Conservation (phyloP, 75 land plant species). For the Picea sitchensis region DNA sequence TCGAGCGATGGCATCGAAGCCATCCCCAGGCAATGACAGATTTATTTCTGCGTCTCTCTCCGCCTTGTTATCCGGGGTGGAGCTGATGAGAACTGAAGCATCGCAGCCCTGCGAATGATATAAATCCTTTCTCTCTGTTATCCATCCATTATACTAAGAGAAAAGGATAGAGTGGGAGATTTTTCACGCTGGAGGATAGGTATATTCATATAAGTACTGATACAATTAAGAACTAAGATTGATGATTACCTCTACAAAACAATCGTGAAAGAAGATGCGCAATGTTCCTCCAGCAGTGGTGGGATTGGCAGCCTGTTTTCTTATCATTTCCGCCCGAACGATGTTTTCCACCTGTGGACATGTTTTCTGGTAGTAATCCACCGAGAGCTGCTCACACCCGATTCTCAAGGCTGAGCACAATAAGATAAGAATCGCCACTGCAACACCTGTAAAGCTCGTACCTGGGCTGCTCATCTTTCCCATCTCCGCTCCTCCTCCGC, state of each 20-base stretch:
- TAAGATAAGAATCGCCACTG: no score
- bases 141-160: no score
- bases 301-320: constrained; percentile 39
- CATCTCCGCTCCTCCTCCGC: no score
- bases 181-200: no score
- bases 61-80: constrained; percentile 18
- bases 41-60: constrained; percentile 40
- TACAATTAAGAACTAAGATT: no score
- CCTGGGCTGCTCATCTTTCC: no score
- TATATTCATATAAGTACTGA: no score
- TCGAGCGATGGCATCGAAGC: constrained; percentile 33
- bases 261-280: constrained; percentile 75
- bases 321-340: constrained; percentile 17
- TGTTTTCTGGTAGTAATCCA: constrained; percentile 40
- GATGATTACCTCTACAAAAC: no score
- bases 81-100: constrained; percentile 37
- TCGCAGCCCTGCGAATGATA: constrained; percentile 75
- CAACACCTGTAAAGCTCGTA: no score
- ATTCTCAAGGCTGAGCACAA: no score
- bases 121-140: no score
- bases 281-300: constrained; percentile 54
- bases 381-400: constrained; percentile 13
- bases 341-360: constrained; percentile 40
- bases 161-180: no score
- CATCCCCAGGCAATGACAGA: constrained; percentile 35